Base-by-base conservation (phyloP, 2,329 filamentous ascomycete species). In the Verticillium zaregamsianum region DNA sequence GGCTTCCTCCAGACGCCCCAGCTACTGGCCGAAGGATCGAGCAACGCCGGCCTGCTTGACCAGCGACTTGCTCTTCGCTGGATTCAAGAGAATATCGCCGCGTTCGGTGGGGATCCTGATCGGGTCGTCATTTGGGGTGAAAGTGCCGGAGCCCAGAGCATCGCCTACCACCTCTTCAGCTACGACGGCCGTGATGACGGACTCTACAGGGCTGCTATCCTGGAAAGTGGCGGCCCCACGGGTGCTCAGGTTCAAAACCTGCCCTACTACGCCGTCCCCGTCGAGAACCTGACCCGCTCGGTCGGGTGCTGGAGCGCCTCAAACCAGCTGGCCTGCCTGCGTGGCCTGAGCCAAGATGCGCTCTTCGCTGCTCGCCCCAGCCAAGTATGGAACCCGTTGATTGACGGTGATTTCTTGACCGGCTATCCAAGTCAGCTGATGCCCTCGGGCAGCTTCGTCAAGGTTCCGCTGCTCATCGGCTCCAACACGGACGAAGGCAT, bases 111-210 rank as follows among this genome's bases (percentile, higher is more conserved):
- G 3, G 77, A 83, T 58, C 77, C 79, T 3, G 65, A 69, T 0
- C 73, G 76, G 49, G 79, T 83, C 1, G 77, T 77, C 2, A 69
- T 83, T n/a, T 84, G 77, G 80, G 83, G 80, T 6, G 77, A 79
- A 65, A 77, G 74, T 31, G 76, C 77, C 20, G 77, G 77, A 1
- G 77, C 76, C 0, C 73, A 77, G 60, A 76, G 75, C 55, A 74
- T 73, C 17, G 72, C 74, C 3, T 77, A 77, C 57, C 86, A 87
- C 31, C 73, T 86, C 25, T 77, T 83, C 35, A 81, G 83, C 9
- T 84, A 86, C 64, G 80, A 79, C 39, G 84, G 85, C 0, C 75
- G 82, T 33, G 78, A 87, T 59, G 83, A 87, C 61, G 72, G 75
- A 0, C 72, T 88, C 0, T 88, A 86, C 67, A 77, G 79, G 4